phyloP scores from a whole-genome alignment of 495 filamentous ascomycete species.

The Saxispiralis lemnorum region DNA sequence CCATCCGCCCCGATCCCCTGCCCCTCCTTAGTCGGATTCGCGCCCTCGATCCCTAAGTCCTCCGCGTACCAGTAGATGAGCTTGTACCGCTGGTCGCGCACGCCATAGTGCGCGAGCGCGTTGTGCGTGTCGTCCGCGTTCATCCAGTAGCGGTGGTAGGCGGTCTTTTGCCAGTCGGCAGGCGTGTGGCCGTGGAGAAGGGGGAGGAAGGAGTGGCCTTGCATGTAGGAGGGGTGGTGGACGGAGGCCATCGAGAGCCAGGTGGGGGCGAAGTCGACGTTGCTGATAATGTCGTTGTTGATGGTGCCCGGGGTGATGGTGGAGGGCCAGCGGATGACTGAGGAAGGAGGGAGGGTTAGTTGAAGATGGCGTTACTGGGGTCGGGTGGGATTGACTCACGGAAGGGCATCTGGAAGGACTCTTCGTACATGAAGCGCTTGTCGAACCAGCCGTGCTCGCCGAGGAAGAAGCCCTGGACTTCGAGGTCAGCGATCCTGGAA shows the following conservation, averaged over 20 bases:
- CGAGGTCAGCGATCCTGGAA: background rate
- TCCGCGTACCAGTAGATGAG: slow-evolving; percentile 33
- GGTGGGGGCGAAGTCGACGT: slow-evolving; percentile 31
- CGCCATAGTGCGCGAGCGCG: slow-evolving; percentile 28
- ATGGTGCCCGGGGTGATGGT: slow-evolving; percentile 21
- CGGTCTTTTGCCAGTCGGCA: slow-evolving; percentile 27
- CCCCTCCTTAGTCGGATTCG: slow-evolving; percentile 15
- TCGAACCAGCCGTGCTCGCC: slow-evolving; percentile 34
- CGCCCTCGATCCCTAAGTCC: slow-evolving; percentile 7
- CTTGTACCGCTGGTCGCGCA: slow-evolving; percentile 29
- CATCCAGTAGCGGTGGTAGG: slow-evolving; percentile 34
- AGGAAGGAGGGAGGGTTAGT: no score
- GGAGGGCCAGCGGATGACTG: slow-evolving; percentile 21
- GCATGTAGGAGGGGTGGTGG: slow-evolving; percentile 28
- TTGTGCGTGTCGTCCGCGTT: slow-evolving; percentile 28
- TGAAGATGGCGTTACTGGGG: no score
- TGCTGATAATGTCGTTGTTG: slow-evolving; percentile 28
- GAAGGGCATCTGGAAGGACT: slow-evolving; percentile 32
- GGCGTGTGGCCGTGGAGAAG: slow-evolving; percentile 21
- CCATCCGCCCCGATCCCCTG: slow-evolving; percentile 23
- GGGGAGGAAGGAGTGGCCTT: slow-evolving; percentile 23
- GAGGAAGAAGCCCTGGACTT: slow-evolving; percentile 30
- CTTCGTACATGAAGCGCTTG: slow-evolving; percentile 33
- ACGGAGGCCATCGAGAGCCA: slow-evolving; percentile 25
- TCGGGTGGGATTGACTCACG: slow-evolving; percentile 7